phyloP scores from a whole-genome alignment of 2,329 filamentous ascomycete species.

The Diplodia corticola region DNA sequence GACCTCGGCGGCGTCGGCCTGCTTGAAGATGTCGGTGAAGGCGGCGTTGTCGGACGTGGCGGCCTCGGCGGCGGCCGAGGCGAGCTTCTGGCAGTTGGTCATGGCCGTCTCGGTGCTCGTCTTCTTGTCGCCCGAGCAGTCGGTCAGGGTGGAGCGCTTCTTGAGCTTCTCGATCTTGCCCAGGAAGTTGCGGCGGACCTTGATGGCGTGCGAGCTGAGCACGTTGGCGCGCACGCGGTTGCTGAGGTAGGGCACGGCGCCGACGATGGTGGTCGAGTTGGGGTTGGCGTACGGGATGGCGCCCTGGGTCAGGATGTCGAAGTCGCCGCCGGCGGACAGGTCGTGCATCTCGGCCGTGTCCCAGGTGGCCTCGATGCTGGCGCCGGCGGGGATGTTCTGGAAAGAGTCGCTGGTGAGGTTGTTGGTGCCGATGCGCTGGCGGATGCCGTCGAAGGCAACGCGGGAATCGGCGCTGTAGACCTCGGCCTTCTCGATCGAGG shows the following conservation, averaged over 20 bases:
- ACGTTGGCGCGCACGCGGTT: constrained; percentile 61
- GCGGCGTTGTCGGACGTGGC: constrained; percentile 50
- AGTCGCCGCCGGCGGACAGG: constrained; percentile 52
- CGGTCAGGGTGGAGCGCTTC: constrained; percentile 52
- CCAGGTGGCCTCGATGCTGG: constrained; percentile 55
- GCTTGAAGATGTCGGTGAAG: constrained; percentile 66
- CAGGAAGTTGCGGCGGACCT: constrained; percentile 47
- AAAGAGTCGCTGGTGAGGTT: constrained; percentile 53
- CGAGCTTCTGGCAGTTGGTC: constrained; percentile 55
- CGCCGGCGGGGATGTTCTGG: constrained; percentile 47
- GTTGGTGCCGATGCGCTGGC: constrained; percentile 49
- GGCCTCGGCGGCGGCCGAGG: constrained; percentile 54
- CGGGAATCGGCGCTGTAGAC: constrained; percentile 47
- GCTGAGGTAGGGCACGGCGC: constrained; percentile 58
- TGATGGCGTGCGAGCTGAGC: constrained; percentile 56
- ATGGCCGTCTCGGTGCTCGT: constrained; percentile 54
- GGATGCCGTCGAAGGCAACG: constrained; percentile 56
- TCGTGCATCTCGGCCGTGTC: constrained; percentile 60
- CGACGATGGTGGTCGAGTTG: constrained; percentile 55
- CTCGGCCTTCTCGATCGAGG: constrained; percentile 55
- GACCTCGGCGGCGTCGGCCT: constrained; percentile 47
- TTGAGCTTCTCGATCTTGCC: constrained; percentile 1
- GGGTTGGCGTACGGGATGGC: constrained; percentile 57
- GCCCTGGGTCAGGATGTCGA: constrained; percentile 58
- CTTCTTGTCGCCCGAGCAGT: constrained; percentile 51